Evolutionary conservation across 345 rosid species (phyloP), one percentile per base, ranked within the genome.

Genomic region (Eucalyptus dawsonii): DNA sequence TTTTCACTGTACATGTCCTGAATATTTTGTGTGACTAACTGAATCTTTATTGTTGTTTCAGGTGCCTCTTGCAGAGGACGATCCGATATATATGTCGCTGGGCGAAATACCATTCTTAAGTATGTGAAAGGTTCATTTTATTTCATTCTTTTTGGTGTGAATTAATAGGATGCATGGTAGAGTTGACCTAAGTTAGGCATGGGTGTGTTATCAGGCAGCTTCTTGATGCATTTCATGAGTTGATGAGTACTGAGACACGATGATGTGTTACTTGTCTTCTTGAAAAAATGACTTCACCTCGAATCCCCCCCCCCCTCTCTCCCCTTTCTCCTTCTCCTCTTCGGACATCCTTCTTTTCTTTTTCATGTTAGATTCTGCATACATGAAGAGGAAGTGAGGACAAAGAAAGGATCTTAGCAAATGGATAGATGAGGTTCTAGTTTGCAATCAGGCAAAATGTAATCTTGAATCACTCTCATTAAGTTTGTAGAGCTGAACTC

Each of bases 61-160:
- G 98, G 98, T 93, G 88, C 88, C 94, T 90, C 94, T 96, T 81
- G 96, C 91, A 49, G 98, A 96, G 89, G 99, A 98, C 91, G 99
- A 98, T 91, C 93, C 98, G 0, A 98, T 98, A 88, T 98, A 97
- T 92, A 98, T 96, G 97, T 98, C 99, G 88, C 94, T 98, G 16
- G 99, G 96, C 53, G 99, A 98, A 95, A 97, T 98, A 94, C 98
- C 99, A 87, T 91, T 97, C 85, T 85, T 90, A 88, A 86, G 91
- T 90, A 90, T 19, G 89, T 87, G 24, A 27, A n/a, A 88, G 50
- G 29, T 72, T 87, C 86, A 88, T 42, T 76, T 76, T 76, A 40
- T 40, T 76, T 21, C 7, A 4, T 76, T 76, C 47, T 76, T 40
- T 72, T 76, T 76, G 24, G 47, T 76, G 6, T 9, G 4, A 76